phyloP scores from a whole-genome alignment of 1,284 basidiomycete species.

The Exobasidium cylindrosporum region DNA sequence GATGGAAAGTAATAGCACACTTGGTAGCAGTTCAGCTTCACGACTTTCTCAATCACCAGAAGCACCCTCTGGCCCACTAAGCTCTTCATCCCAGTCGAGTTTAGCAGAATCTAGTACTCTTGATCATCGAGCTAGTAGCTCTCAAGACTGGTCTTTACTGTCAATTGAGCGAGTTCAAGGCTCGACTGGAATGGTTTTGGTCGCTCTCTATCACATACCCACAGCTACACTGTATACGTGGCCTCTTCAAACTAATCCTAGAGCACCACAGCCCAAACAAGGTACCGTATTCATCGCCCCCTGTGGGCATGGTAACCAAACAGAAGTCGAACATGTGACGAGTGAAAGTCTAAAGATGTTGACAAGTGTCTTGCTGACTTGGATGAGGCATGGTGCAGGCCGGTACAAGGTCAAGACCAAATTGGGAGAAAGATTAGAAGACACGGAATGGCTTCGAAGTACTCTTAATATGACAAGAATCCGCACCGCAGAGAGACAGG shows the following conservation, averaged over 20 bases:
- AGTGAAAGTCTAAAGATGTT: conserved; percentile 2
- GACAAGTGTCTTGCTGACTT: conserved; percentile 1
- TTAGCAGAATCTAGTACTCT: not conserved
- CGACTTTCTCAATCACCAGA: not conserved
- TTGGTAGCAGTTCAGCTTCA: not conserved
- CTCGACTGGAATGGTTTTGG: not conserved
- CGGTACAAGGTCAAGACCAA: conserved; percentile 2
- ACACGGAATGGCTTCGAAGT: conserved; percentile 1
- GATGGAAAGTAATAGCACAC: not conserved
- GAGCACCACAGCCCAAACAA: not conserved
- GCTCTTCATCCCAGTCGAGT: not conserved
- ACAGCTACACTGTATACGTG: not conserved
- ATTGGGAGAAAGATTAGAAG: conserved; percentile 1
- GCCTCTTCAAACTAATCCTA: conserved; percentile 2
- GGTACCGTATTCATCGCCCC: not conserved
- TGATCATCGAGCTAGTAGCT: not conserved
- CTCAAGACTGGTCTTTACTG: conserved; percentile 2
- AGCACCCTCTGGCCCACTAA: not conserved
- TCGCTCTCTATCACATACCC: conserved; percentile 6
- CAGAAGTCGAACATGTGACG: not conserved
- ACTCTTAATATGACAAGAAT: not conserved
- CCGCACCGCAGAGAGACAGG: not conserved
- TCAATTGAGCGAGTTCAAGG: not conserved
- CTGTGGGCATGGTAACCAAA: not conserved
- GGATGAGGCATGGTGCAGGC: not conserved